phyloP scores from a whole-genome alignment of 1,139 yeast genomes.

The Magnusiomyces tetraspermus region DNA sequence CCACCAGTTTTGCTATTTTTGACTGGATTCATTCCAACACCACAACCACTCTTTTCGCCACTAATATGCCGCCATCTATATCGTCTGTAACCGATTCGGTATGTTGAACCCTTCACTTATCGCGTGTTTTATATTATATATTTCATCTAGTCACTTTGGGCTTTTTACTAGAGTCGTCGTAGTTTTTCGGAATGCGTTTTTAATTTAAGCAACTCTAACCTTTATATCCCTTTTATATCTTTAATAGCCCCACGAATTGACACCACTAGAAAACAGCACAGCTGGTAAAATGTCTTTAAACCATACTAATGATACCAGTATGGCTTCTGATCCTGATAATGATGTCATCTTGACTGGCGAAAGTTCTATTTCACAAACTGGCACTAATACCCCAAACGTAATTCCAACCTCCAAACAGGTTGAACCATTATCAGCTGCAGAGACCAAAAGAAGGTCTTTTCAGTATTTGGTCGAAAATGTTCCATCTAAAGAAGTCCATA shows the following conservation, averaged over 20 bases:
- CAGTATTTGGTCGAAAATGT: constrained; percentile 14
- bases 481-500: constrained; percentile 11
- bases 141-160: too few species aligned
- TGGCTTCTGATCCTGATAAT: neutral
- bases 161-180: too few species aligned
- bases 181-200: neutral
- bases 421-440: constrained; percentile 10
- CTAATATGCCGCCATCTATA: neutral
- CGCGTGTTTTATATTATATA: neutral
- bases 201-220: neutral
- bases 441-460: constrained; percentile 11
- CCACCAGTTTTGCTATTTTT: neutral
- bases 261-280: neutral
- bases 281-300: neutral
- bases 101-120: neutral
- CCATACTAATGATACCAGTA: neutral
- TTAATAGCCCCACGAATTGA: neutral
- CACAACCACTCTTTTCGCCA: neutral
- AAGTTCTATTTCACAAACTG: neutral
- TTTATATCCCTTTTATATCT: neutral
- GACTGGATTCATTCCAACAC: neutral
- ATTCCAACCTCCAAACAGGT: neutral
- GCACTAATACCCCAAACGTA: neutral
- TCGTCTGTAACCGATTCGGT: neutral
- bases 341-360: neutral